phyloP scores from a whole-genome alignment of 108 stramenopile genomes.

The Conticribra guillardii region DNA sequence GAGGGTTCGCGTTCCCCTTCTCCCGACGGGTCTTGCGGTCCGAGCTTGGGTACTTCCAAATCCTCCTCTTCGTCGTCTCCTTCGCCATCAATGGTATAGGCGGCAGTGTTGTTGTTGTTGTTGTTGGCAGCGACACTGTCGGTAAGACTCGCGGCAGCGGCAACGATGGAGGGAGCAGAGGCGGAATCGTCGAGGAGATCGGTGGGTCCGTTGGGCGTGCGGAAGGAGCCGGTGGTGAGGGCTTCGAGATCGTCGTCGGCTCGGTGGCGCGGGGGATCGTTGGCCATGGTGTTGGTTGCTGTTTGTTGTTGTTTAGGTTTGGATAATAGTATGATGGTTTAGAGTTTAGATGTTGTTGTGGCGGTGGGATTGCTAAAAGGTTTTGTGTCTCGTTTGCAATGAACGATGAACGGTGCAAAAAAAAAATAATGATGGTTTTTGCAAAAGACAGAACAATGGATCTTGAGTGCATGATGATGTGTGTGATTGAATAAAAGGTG shows the following conservation, averaged over 20 bases:
- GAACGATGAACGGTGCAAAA: no score
- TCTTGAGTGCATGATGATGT: no score
- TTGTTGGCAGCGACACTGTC: background rate
- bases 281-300: no score
- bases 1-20: background rate
- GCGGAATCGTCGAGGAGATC: constrained; percentile 20
- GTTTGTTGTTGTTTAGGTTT: no score
- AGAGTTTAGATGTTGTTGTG: no score
- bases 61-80: background rate
- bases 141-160: background rate
- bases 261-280: background rate
- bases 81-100: background rate
- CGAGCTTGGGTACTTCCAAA: background rate
- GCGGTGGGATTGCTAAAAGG: no score
- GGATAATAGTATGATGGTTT: no score
- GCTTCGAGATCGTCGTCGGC: constrained; percentile 21
- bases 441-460: no score
- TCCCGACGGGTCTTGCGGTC: background rate
- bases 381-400: no score
- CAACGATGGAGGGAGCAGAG: background rate
- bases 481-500: no score
- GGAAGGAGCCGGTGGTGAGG: background rate
- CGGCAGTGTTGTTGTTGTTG: background rate
- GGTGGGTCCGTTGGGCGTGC: constrained; percentile 7
- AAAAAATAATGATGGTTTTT: no score